Evolutionary conservation across 495 filamentous ascomycete species (phyloP).

Genomic region (Tuber brumale): DNA sequence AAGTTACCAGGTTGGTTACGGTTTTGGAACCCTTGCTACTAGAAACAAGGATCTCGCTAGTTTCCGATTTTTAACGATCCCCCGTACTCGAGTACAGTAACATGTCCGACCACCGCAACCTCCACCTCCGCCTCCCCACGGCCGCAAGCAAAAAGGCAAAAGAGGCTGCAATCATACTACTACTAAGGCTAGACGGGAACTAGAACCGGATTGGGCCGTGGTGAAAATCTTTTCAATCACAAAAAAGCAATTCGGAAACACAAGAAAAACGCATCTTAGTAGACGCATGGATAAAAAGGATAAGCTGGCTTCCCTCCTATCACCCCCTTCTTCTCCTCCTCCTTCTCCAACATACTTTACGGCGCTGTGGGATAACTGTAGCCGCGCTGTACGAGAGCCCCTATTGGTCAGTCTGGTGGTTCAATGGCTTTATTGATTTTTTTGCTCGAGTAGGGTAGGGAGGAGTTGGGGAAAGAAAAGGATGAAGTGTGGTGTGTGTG

Average conservation of each 20-base stretch:
- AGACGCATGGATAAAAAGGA: not conserved
- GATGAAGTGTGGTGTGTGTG: not conserved
- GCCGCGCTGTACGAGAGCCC: not conserved
- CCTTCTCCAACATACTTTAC: not conserved
- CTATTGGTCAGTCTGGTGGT: not conserved
- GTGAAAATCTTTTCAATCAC: not conserved
- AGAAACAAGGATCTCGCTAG: no score
- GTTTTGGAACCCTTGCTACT: no score
- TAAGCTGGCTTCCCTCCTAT: not conserved
- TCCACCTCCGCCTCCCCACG: not conserved
- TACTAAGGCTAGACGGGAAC: not conserved
- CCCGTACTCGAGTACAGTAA: not conserved
- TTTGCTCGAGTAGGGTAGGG: not conserved
- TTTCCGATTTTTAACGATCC: no score
- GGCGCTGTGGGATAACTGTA: not conserved
- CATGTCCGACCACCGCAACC: not conserved
- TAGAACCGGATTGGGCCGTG: not conserved
- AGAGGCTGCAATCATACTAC: not conserved
- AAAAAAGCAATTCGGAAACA: constrained; percentile 2
- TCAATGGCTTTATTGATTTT: not conserved
- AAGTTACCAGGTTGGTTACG: no score
- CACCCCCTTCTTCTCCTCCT: no score
- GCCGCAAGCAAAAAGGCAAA: not conserved
- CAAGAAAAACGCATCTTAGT: not conserved
- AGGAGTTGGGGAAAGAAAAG: not conserved